Percentiles rank a stretch among this genome's conserved stretches.
phyloP scores from a whole-genome alignment of 208 protist genomes.

The Acanthamoeba royreba region DNA sequence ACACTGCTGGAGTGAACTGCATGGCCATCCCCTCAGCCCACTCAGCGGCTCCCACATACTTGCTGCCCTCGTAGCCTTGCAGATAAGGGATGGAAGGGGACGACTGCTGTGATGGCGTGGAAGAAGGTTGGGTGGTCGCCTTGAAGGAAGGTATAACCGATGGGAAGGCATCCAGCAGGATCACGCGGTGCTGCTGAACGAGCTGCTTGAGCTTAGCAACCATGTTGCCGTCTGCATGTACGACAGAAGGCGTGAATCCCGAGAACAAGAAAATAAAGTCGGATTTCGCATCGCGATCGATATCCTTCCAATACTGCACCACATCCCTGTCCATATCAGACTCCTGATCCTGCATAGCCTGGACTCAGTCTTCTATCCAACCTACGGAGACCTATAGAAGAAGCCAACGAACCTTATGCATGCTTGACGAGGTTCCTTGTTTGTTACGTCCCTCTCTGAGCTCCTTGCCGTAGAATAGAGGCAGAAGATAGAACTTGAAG shows the following conservation, averaged over 20 bases:
- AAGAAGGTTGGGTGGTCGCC: not conserved
- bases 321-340: not conserved
- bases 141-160: not conserved
- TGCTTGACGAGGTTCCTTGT: not conserved
- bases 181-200: not conserved
- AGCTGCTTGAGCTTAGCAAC: not conserved
- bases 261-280: slow-evolving; percentile 2
- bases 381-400: not conserved
- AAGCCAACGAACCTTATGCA: not conserved
- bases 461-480: not conserved
- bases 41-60: not conserved
- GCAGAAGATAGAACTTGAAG: not conserved
- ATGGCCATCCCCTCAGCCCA: not conserved
- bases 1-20: not conserved
- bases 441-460: not conserved
- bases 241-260: not conserved
- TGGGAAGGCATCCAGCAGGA: not conserved
- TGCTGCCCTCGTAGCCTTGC: not conserved
- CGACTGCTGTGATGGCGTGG: not conserved
- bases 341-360: not conserved
- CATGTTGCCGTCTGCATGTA: not conserved
- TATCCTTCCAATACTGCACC: not conserved
- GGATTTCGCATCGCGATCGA: not conserved
- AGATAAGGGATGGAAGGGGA: not conserved
- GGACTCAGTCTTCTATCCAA: not conserved